Evolutionary conservation across 2,329 filamentous ascomycete species (phyloP), one percentile per base, ranked within the genome.

Genomic region (Pestalotiopsis fici): DNA sequence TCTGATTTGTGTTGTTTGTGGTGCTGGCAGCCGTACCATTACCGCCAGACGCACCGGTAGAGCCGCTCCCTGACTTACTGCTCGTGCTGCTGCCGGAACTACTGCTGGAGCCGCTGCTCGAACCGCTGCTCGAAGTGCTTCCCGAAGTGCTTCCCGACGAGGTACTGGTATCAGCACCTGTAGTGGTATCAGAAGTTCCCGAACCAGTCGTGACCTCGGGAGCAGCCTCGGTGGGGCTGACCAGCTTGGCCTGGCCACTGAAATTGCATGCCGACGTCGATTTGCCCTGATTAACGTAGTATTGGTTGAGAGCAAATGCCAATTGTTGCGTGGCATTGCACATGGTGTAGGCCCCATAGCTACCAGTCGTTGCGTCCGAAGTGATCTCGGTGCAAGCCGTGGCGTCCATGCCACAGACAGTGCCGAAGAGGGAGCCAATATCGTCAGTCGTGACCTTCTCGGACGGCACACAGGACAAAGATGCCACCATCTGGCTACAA

Each of bases 401-500:
- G 60, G 78, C 76, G 68, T 81, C 75, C 60, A 79, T 76, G 66
- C 86, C 86, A 77, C 68, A 70, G n/a, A 70, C 62, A 31, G 64
- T 68, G n/a, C 67, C 67, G 59, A 70, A 70, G 27, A 70, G 83
- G n/a, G 84, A 78, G 57, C 83, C 84, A 71, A 86, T 86, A 64
- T 87, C 79, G 61, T 88, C 80, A 56, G 82, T 80, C 67, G 80
- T 78, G 62, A 90, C 78, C 68, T 77, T 79, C 66, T 83, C 76
- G 61, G 85, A 83, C 68, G 90, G 85, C 25, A 84, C 81, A 77
- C 91, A 94, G 71, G 81, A 83, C 65, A 93, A 82, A 31, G 87
- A 87, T 70, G 85, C 81, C 74, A 86, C 83, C 90, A 93, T 93
- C 85, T 91, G 93, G 67, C 78, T 75, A 83, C 91, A 93, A 39